Evolutionary conservation across 202 grass and related monocot species (phyloP).

Genomic region (Panicum hallii): DNA sequence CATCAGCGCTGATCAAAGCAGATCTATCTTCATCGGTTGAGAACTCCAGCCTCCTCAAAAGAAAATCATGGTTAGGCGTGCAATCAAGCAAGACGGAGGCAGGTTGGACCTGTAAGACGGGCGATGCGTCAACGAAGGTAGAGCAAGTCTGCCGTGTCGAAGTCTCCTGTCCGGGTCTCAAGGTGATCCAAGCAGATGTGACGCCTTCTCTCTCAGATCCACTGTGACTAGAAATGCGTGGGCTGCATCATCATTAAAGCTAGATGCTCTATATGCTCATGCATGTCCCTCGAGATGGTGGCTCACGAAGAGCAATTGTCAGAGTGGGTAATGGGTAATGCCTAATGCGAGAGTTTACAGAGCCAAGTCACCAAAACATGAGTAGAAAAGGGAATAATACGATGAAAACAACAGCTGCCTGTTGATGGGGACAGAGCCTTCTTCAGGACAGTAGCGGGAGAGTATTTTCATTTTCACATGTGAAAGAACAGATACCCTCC

Average conservation of each 20-base stretch:
- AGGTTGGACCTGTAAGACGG: neutral
- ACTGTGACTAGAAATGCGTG: neutral
- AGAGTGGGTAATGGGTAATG: neutral
- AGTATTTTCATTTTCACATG: neutral
- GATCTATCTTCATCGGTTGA: neutral
- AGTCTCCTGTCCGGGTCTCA: neutral
- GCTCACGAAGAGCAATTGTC: neutral
- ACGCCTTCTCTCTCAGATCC: neutral
- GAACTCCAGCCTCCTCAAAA: neutral
- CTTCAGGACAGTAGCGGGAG: neutral
- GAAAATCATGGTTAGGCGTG: neutral
- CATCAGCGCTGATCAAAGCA: neutral
- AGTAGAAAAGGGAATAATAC: neutral
- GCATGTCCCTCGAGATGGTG: neutral
- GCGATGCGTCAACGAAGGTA: neutral
- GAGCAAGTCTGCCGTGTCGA: neutral
- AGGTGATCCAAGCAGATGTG: constrained; percentile 11
- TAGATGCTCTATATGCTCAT: neutral
- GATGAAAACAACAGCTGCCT: neutral
- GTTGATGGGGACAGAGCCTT: neutral
- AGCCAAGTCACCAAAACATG: neutral
- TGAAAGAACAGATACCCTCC: neutral
- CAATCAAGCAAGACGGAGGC: too few relatives aligned
- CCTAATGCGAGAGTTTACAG: neutral
- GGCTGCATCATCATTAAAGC: neutral